Conservation (phyloP, 345 rosid species). For the Fremontodendron californicum region DNA sequence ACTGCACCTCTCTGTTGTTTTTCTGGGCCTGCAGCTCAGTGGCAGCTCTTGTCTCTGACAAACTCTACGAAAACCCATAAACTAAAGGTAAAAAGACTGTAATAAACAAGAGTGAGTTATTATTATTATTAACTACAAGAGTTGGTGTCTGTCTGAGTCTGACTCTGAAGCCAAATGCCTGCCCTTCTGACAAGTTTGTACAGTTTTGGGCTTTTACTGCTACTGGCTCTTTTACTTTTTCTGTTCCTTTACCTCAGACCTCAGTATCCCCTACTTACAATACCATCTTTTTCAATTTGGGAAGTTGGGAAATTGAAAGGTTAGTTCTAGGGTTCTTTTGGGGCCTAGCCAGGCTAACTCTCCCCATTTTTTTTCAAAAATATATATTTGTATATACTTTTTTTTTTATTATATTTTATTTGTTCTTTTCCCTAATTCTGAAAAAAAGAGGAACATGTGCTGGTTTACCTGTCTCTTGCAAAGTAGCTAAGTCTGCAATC, state of each 20-base stretch:
- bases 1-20: slow-evolving; percentile 43
- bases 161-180: slow-evolving; percentile 17
- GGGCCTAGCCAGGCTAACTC: neutral
- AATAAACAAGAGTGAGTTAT: neutral
- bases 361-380: no score
- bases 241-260: slow-evolving; percentile 38
- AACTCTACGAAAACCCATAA: slow-evolving; percentile 64
- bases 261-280: slow-evolving; percentile 29
- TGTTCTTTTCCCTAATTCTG: neutral
- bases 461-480: slow-evolving; percentile 11
- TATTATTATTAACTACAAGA: neutral
- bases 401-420: no score
- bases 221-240: slow-evolving; percentile 38
- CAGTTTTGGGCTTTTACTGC: slow-evolving; percentile 41
- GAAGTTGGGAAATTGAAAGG: slow-evolving; percentile 27
- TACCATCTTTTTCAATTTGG: slow-evolving; percentile 33
- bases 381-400: neutral
- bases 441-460: neutral
- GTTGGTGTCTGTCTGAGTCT: no score
- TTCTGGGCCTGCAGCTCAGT: slow-evolving; percentile 37
- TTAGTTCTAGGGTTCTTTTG: neutral
- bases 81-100: slow-evolving; percentile 32
- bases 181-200: slow-evolving; percentile 33
- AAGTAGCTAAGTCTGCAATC: neutral
- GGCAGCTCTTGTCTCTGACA: slow-evolving; percentile 77